Percentiles rank a stretch among this genome's conserved stretches.
These are phyloP conservation scores for Tricholoma saponaceum DNA, from an alignment of 768 basidiomycete species.

Conservation along the genomic window DNA sequence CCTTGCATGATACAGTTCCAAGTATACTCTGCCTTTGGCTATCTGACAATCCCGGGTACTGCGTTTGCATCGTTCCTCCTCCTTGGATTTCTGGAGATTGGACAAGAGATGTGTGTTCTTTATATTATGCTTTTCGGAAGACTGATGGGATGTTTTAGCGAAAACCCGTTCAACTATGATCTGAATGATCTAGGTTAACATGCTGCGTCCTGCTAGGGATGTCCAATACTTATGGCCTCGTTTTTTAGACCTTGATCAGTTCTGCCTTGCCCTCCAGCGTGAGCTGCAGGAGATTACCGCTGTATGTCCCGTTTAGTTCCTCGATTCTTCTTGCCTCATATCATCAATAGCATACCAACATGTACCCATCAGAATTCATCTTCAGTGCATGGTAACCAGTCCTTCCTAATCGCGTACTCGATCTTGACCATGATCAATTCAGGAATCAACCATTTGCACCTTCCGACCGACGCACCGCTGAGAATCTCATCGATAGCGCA, in stretches of 20 bases:
- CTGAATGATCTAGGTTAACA: slow-evolving; percentile 57
- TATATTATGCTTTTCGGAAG: background rate
- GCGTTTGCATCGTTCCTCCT: slow-evolving; percentile 62
- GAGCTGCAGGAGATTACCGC: slow-evolving; percentile 73
- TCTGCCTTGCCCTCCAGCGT: slow-evolving; percentile 62
- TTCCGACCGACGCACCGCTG: slow-evolving; percentile 51
- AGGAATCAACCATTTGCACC: slow-evolving; percentile 74
- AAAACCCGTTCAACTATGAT: slow-evolving; percentile 68
- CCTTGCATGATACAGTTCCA: slow-evolving; percentile 39
- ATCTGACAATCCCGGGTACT: slow-evolving; percentile 54
- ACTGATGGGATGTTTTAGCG: slow-evolving; percentile 29
- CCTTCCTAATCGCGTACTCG: background rate
- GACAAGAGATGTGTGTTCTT: slow-evolving; percentile 53
- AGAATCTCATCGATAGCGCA: slow-evolving; percentile 41
- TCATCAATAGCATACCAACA: slow-evolving; percentile 46
- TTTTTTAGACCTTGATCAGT: slow-evolving; percentile 54
- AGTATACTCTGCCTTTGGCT: slow-evolving; percentile 35
- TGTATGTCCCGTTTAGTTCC: slow-evolving; percentile 33
- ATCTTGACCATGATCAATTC: background rate
- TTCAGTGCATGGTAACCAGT: slow-evolving; percentile 39
- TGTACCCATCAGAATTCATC: slow-evolving; percentile 48
- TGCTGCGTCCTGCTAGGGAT: background rate
- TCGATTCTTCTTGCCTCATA: background rate
- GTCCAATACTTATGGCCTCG: slow-evolving; percentile 3
- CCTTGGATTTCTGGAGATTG: slow-evolving; percentile 65